Conservation (phyloP, 78 protist species). For the Chrysochromulina tobinii region DNA sequence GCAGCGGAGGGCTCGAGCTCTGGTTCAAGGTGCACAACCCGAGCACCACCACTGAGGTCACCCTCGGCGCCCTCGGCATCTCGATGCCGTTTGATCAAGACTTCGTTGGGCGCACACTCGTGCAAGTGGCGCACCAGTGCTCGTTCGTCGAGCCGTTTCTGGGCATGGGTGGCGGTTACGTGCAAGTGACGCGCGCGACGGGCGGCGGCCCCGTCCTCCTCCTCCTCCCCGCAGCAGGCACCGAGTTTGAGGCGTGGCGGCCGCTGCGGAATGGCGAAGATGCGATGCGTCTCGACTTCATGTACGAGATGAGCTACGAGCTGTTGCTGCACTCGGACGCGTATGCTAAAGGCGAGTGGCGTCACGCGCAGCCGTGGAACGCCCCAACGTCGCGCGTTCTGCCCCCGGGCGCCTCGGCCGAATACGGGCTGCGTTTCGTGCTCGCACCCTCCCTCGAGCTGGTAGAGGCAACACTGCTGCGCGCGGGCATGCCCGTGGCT, state of each 20-base stretch:
- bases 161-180: background rate
- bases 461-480: background rate
- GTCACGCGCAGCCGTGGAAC: background rate
- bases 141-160: background rate
- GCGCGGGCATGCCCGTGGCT: background rate
- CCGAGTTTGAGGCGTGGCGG: constrained; percentile 13
- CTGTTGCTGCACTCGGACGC: background rate
- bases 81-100: constrained; percentile 15
- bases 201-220: constrained; percentile 4
- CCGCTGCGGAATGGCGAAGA: background rate
- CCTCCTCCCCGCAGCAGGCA: background rate
- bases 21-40: background rate
- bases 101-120: background rate
- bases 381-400: background rate
- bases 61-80: background rate
- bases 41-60: background rate
- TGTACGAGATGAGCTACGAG: constrained; percentile 9
- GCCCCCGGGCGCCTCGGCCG: background rate
- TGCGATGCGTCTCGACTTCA: background rate
- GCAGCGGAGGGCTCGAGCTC: background rate
- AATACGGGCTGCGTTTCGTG: background rate
- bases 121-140: background rate
- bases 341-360: background rate
- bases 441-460: background rate
- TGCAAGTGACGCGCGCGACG: constrained; percentile 5